These are phyloP conservation scores for Zoysia pacifica DNA, from an alignment of 176 grass and related monocot species.

Conservation along the genomic window DNA sequence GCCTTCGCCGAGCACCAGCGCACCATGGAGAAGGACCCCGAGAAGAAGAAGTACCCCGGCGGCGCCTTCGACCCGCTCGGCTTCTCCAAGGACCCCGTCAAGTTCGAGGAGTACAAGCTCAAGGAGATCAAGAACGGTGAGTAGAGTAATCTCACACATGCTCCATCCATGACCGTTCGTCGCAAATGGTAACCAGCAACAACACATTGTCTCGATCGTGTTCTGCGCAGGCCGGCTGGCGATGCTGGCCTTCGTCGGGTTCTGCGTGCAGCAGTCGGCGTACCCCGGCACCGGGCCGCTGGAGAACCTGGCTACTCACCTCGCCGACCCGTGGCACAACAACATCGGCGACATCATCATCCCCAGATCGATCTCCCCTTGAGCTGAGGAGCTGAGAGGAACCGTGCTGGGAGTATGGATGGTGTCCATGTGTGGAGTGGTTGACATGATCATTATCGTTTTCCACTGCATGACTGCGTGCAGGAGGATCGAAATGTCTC, in stretches of 20 bases:
- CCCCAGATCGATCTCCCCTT: conserved; percentile 72
- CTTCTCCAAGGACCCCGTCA: conserved; percentile 97
- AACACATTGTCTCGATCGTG: not conserved
- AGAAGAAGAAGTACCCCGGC: conserved; percentile 99
- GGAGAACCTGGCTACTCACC: conserved; percentile 89
- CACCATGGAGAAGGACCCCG: conserved; percentile 99
- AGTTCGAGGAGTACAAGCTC: conserved; percentile 94
- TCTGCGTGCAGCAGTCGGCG: conserved; percentile 96
- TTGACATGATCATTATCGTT: too few species aligned
- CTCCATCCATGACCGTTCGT: not conserved
- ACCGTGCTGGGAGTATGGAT: not conserved
- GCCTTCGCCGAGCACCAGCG: conserved; percentile 99
- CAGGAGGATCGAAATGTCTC: not conserved
- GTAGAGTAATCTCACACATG: too few species aligned
- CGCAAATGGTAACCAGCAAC: too few species aligned
- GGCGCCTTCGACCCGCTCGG: conserved; percentile 97
- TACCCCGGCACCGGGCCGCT: conserved; percentile 88
- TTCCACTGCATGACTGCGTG: too few species aligned
- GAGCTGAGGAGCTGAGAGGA: conserved; percentile 17
- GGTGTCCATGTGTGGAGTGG: not conserved
- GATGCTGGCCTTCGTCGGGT: conserved; percentile 87
- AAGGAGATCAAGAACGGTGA: conserved; percentile 99
- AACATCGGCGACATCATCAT: conserved; percentile 95
- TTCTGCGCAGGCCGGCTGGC: conserved; percentile 67
- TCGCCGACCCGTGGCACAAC: conserved; percentile 98